A percentile compares a stretch with the other conserved stretches of the same genome.
Evolutionary conservation across 2,329 filamentous ascomycete genomes (phyloP).

Genomic region (Colletotrichum gigasporum): DNA sequence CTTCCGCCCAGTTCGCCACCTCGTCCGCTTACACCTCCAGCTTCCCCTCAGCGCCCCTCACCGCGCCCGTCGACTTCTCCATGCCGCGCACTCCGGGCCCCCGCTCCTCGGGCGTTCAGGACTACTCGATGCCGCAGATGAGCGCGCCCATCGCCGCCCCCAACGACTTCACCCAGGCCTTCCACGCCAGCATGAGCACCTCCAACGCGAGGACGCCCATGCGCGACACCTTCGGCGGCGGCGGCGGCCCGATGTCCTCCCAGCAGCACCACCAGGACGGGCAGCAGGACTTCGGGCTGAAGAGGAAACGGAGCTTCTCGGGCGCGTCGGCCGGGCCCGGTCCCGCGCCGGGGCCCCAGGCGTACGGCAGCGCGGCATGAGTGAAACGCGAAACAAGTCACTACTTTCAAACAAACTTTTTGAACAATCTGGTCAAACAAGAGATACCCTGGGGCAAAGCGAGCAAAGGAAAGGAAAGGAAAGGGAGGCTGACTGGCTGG

Average conservation of each 20-base stretch:
- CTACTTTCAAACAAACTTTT: not conserved
- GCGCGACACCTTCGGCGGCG: constrained; percentile 53
- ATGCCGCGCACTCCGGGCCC: constrained; percentile 54
- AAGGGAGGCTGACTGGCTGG: too few species aligned
- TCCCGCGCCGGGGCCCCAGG: constrained; percentile 31
- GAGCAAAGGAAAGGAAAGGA: not conserved
- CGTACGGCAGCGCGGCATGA: constrained; percentile 35
- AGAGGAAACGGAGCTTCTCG: constrained; percentile 51
- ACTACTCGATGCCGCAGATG: constrained; percentile 64
- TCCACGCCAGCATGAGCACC: constrained; percentile 50
- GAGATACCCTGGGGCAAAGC: constrained; percentile 1
- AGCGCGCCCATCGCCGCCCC: constrained; percentile 63
- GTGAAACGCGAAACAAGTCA: not conserved
- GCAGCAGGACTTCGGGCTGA: constrained; percentile 40
- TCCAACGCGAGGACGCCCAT: constrained; percentile 52
- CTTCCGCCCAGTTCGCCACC: constrained; percentile 22
- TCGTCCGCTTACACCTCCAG: constrained; percentile 54
- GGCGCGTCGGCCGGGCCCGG: constrained; percentile 3
- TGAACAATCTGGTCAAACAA: not conserved
- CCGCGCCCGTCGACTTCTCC: constrained; percentile 63
- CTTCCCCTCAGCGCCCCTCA: constrained; percentile 63
- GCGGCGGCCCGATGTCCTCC: constrained; percentile 38
- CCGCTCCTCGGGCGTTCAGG: constrained; percentile 46
- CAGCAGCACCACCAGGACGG: constrained; percentile 32
- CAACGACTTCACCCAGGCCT: constrained; percentile 60